A percentile compares a stretch with the other conserved stretches of the same genome.
Conservation (phyloP, 176 grass and related monocot genomes). For the Dendrocalamus sinicus region DNA sequence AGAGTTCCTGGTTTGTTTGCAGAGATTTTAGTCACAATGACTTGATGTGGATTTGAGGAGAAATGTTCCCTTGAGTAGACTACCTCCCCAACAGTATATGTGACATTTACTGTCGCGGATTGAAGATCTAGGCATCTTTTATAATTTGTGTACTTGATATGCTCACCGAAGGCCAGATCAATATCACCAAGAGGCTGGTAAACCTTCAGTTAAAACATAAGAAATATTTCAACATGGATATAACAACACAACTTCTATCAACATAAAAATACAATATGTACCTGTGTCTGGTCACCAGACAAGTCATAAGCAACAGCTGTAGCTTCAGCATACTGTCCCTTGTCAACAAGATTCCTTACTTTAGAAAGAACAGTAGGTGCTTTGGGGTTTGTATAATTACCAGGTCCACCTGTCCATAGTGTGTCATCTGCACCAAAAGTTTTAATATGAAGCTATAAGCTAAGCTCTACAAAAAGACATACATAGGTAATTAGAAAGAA, state of each 20-base stretch:
- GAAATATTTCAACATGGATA: slow-evolving; percentile 23
- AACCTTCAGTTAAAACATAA: slow-evolving; percentile 62
- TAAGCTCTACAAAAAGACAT: not conserved
- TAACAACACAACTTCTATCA: slow-evolving; percentile 11
- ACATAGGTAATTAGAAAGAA: slow-evolving; percentile 14
- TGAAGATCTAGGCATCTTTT: slow-evolving; percentile 78
- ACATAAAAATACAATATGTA: slow-evolving; percentile 46
- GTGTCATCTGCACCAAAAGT: slow-evolving; percentile 78
- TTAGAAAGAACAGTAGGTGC: slow-evolving; percentile 69
- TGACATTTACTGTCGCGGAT: slow-evolving; percentile 61
- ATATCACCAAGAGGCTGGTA: slow-evolving; percentile 87
- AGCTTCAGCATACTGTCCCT: slow-evolving; percentile 73
- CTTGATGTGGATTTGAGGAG: slow-evolving; percentile 77
- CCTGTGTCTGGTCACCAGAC: slow-evolving; percentile 62
- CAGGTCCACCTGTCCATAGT: slow-evolving; percentile 89
- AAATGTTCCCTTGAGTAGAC: slow-evolving; percentile 79
- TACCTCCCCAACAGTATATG: slow-evolving; percentile 69
- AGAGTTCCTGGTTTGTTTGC: slow-evolving; percentile 62
- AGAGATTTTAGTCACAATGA: slow-evolving; percentile 67
- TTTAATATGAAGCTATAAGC: slow-evolving; percentile 32
- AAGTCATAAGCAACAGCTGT: slow-evolving; percentile 64
- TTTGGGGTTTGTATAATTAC: slow-evolving; percentile 78
- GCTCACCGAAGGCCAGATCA: slow-evolving; percentile 63
- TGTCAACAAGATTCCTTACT: slow-evolving; percentile 84
- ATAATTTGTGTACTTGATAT: slow-evolving; percentile 58